Evolutionary conservation across 768 basidiomycete species (phyloP).

Genomic region (Austroboletus eburneus): DNA sequence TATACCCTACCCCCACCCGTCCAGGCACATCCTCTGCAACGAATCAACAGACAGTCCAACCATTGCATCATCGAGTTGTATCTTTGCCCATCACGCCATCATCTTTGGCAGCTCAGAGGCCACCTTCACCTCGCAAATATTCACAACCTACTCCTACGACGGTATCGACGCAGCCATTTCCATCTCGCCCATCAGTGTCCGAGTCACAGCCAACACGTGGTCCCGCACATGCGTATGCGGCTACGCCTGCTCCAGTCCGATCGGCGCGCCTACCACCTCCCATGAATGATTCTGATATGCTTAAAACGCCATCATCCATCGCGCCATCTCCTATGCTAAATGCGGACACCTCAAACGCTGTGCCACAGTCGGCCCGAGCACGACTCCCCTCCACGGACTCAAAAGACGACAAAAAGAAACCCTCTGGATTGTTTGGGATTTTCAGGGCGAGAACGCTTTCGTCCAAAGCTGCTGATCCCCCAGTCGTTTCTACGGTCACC

Average conservation of each 20-base stretch:
- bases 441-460: constrained; percentile 32
- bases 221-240: constrained; percentile 28
- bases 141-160: constrained; percentile 26
- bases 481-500: constrained; percentile 17
- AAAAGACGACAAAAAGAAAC: constrained; percentile 32
- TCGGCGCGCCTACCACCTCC: constrained; percentile 19
- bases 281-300: constrained; percentile 45
- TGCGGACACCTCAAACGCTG: constrained; percentile 20
- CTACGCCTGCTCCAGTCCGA: constrained; percentile 30
- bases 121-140: constrained; percentile 27
- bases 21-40: constrained; percentile 15
- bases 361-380: constrained; percentile 16
- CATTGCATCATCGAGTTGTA: constrained; percentile 33
- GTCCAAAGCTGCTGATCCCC: constrained; percentile 25
- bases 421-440: constrained; percentile 26
- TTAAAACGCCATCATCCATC: constrained; percentile 64
- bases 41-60: constrained; percentile 21
- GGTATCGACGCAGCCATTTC: constrained; percentile 29
- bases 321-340: constrained; percentile 46
- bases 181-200: constrained; percentile 18
- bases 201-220: constrained; percentile 23
- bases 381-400: constrained; percentile 30
- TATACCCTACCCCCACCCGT: constrained; percentile 23
- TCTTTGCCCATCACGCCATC: constrained; percentile 31
- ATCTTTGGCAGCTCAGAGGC: constrained; percentile 17